Percentiles rank a stretch among this genome's conserved stretches.
These are phyloP conservation scores for Trichoderma oligosporum DNA, from an alignment of 2,329 filamentous ascomycete genomes.

Conservation along the genomic window DNA sequence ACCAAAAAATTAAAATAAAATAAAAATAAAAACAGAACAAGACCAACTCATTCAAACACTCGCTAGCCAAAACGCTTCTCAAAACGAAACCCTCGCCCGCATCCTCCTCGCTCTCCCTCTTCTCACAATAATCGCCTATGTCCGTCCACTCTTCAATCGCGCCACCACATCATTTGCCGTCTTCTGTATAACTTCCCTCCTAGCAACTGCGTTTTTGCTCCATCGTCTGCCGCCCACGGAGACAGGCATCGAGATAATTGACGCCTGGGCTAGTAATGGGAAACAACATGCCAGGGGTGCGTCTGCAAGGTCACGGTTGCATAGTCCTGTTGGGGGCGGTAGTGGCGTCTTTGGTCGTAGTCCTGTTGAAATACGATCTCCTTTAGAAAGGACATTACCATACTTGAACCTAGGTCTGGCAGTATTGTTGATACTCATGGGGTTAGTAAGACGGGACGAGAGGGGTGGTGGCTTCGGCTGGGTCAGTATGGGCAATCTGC, in stretches of 20 bases:
- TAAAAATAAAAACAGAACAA: conserved; percentile 49
- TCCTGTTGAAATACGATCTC: conserved; percentile 30
- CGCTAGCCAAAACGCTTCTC: conserved; percentile 50
- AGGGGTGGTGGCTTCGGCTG: conserved; percentile 35
- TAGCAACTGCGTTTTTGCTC: conserved; percentile 59
- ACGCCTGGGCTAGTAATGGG: conserved; percentile 37
- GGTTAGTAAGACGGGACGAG: conserved; percentile 36
- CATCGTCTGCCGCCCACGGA: conserved; percentile 50
- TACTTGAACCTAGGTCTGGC: conserved; percentile 58
- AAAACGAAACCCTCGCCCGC: conserved; percentile 56
- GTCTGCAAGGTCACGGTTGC: background rate
- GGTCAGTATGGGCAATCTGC: conserved; percentile 48
- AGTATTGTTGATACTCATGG: conserved; percentile 47
- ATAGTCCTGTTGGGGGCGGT: conserved; percentile 17
- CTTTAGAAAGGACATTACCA: conserved; percentile 57
- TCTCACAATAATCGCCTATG: conserved; percentile 53
- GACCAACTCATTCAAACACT: conserved; percentile 59
- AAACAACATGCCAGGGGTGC: background rate
- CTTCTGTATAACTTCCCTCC: conserved; percentile 60
- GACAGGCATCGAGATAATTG: conserved; percentile 51
- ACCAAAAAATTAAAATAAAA: background rate
- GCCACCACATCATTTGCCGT: conserved; percentile 45
- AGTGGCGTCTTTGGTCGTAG: conserved; percentile 16
- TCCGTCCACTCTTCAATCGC: conserved; percentile 35
- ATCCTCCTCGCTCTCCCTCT: conserved; percentile 59